Evolutionary conservation across 768 basidiomycete species (phyloP).

Genomic region (Boletus sp.): DNA sequence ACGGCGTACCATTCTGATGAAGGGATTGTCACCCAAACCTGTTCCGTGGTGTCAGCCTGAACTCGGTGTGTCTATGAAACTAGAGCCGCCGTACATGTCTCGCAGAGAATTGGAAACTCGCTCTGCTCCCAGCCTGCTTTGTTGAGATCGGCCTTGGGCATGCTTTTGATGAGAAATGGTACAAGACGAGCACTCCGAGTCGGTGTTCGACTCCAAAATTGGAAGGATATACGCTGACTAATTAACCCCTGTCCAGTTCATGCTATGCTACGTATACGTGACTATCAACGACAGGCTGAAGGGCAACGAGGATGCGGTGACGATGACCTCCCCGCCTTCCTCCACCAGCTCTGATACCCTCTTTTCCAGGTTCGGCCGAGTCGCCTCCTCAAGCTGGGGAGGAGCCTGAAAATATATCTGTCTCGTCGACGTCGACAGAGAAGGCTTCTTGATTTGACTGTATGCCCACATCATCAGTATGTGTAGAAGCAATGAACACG

Average conservation of each 20-base stretch:
- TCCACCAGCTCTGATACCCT: constrained; percentile 78
- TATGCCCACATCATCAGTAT: neutral
- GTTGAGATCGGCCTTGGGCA: constrained; percentile 91
- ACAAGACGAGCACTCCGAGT: neutral
- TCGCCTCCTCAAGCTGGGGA: constrained; percentile 84
- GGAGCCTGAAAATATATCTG: constrained; percentile 94
- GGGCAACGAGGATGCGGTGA: constrained; percentile 87
- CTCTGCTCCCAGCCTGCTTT: constrained; percentile 94
- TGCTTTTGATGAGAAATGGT: constrained; percentile 23
- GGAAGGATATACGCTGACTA: constrained; percentile 27
- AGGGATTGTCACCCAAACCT: constrained; percentile 90
- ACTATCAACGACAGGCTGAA: constrained; percentile 77
- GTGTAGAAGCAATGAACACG: neutral
- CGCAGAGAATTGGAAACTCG: constrained; percentile 92
- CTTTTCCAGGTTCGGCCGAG: constrained; percentile 89
- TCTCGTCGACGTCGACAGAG: constrained; percentile 70
- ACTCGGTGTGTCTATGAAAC: neutral
- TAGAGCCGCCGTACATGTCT: constrained; percentile 65
- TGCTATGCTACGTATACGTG: constrained; percentile 42
- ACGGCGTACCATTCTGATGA: constrained; percentile 83
- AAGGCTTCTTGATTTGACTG: constrained; percentile 97
- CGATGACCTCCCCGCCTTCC: constrained; percentile 75
- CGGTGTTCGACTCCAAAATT: neutral
- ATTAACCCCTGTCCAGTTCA: constrained; percentile 9
- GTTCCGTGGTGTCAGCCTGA: constrained; percentile 8